Base-by-base conservation (phyloP, 1,284 basidiomycete genomes). In the Cerioporus squamosus region DNA sequence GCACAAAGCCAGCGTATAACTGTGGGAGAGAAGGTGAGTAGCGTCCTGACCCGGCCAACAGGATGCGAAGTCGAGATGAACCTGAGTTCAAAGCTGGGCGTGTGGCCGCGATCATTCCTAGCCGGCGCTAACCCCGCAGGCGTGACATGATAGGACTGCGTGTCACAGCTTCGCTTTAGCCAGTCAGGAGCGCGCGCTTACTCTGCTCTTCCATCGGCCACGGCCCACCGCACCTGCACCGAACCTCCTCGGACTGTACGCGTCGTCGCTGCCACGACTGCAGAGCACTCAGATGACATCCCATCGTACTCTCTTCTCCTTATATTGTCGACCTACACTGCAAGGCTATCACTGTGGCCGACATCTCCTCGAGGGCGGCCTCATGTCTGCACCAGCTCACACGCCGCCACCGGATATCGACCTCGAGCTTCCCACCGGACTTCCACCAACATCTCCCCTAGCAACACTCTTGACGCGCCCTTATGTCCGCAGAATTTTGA, bases 361-460 rank as follows among this genome's bases (percentile, higher is more conserved):
- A 18, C 14, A 47, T 29, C 14, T 39, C 38, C 18, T 43, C 6
- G 18, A 20, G 20, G 23, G 18, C 20, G 31, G 50, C 50, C 42
- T 44, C 50, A 44, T 51, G 50, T 23, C n/a, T 10, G 17, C 9
- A n/a, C 14, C 20, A 36, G 42, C 33, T 59, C 57, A 43, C 61
- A 57, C 57, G 55, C 61, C 36, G 52, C 53, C 55, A 40, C 42
- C 55, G 48, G 55, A 57, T n/a, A 53, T 53, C 26, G n/a, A 31
- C 43, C 38, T 43, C 39, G 44, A 18, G n/a, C 38, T 46, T 50
- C 31, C 17, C 17, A 24, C 31, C n/a, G 24, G 29, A 33, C 38
- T 47, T 57, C 52, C 44, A 10, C 53, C 45, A 55, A 60, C 53
- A 53, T 18, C 46, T 20, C 44, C 55, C 62, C 49, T 63, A 47